Percentiles rank a stretch among this genome's conserved stretches.
These are phyloP conservation scores for Bathelium albidoporum DNA, from an alignment of 495 filamentous ascomycete genomes.

Conservation along the genomic window DNA sequence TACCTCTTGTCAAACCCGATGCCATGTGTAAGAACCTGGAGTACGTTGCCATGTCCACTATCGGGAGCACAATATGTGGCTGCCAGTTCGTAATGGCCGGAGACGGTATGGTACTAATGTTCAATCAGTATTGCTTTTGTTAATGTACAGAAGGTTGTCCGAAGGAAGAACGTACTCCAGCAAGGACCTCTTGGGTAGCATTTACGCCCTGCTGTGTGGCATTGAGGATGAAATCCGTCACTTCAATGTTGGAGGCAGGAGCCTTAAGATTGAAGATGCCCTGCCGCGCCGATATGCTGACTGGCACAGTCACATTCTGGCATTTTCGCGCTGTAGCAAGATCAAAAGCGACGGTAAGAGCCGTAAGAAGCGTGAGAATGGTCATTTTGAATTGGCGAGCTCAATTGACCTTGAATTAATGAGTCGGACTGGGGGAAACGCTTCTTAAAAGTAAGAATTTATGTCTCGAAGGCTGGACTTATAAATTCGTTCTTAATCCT, in stretches of 20 bases:
- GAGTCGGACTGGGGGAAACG: no score
- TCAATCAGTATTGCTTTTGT: neutral
- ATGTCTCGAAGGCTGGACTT: neutral
- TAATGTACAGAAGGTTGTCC: no score
- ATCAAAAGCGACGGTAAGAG: neutral
- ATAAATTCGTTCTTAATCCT: no score
- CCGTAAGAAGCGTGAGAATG: neutral
- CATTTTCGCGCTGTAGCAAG: constrained; percentile 28
- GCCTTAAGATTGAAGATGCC: constrained; percentile 29
- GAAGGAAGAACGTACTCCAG: constrained; percentile 7
- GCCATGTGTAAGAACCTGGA: constrained; percentile 54
- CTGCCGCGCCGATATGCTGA: constrained; percentile 30
- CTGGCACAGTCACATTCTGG: constrained; percentile 30
- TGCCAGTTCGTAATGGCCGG: constrained; percentile 38
- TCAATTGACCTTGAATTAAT: neutral
- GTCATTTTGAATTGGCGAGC: neutral
- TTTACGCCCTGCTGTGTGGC: constrained; percentile 30
- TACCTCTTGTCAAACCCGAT: constrained; percentile 48
- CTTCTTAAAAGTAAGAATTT: no score
- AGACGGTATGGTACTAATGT: constrained; percentile 29
- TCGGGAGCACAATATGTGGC: constrained; percentile 40
- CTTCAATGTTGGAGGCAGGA: constrained; percentile 31
- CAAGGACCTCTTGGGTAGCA: constrained; percentile 26
- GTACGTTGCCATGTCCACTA: constrained; percentile 22
- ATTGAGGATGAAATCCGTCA: constrained; percentile 30